These are phyloP conservation scores for Tolypocladium amazonense DNA, from an alignment of 2,329 filamentous ascomycete genomes.

Conservation along the genomic window DNA sequence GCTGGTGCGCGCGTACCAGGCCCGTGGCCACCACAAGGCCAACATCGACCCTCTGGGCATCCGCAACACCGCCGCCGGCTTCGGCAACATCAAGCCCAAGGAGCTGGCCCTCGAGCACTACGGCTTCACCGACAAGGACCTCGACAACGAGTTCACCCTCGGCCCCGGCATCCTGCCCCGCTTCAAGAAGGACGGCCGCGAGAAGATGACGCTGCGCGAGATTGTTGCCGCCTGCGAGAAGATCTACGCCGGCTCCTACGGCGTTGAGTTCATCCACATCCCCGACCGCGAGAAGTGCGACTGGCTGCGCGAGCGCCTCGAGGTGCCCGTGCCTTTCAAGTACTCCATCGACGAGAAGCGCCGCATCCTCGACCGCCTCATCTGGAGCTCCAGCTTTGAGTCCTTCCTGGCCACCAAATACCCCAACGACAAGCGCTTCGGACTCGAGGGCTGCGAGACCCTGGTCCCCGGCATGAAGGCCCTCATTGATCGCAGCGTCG, in stretches of 20 bases:
- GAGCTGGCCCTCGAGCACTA: conserved; percentile 92
- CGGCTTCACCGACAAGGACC: conserved; percentile 86
- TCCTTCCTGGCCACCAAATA: conserved; percentile 93
- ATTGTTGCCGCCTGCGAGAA: conserved; percentile 89
- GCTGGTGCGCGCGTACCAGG: conserved; percentile 93
- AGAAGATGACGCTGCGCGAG: conserved; percentile 95
- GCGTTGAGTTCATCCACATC: conserved; percentile 98
- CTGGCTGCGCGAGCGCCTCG: conserved; percentile 91
- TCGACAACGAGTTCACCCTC: conserved; percentile 83
- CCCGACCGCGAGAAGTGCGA: conserved; percentile 96
- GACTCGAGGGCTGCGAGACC: conserved; percentile 92
- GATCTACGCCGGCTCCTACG: conserved; percentile 95
- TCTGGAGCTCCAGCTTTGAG: conserved; percentile 98
- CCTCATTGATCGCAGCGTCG: conserved; percentile 93
- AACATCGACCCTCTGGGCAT: conserved; percentile 95
- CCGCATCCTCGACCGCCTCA: conserved; percentile 89
- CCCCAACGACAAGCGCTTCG: conserved; percentile 99
- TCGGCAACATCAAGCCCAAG: conserved; percentile 79
- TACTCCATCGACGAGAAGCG: conserved; percentile 98
- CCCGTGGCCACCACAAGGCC: conserved; percentile 95
- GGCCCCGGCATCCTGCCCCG: conserved; percentile 91
- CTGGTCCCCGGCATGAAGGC: conserved; percentile 99
- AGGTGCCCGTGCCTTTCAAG: conserved; percentile 90
- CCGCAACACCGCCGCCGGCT: conserved; percentile 62
- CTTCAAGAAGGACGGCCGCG: conserved; percentile 77